phyloP scores from a whole-genome alignment of 768 basidiomycete species.

The Termitomyces eurrhizus region DNA sequence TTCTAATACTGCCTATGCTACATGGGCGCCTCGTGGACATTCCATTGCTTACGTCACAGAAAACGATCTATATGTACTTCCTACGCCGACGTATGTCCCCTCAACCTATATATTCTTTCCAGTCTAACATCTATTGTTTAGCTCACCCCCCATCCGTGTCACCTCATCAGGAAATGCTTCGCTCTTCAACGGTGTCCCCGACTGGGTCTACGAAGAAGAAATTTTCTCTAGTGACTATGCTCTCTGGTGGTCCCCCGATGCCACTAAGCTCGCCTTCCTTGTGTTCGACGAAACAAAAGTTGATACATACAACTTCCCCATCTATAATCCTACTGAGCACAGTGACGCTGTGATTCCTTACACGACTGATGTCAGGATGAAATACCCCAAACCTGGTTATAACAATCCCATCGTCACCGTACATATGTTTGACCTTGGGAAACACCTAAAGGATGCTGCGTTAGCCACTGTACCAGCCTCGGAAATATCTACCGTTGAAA shows the following conservation, averaged over 20 bases:
- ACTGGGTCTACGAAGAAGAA: constrained; percentile 98
- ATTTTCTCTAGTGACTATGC: constrained; percentile 70
- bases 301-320: constrained; percentile 80
- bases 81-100: constrained; percentile 54
- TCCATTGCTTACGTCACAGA: constrained; percentile 81
- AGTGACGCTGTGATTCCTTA: constrained; percentile 74
- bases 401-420: constrained; percentile 83
- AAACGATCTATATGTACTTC: constrained; percentile 88
- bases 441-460: constrained; percentile 38
- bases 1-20: constrained; percentile 71
- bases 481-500: constrained; percentile 31
- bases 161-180: constrained; percentile 79
- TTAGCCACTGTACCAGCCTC: constrained; percentile 14
- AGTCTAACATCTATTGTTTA: constrained; percentile 21
- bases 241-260: constrained; percentile 90
- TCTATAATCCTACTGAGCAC: constrained; percentile 85
- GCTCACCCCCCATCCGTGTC: constrained; percentile 58
- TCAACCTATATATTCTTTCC: constrained; percentile 2
- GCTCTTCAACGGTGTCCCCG: constrained; percentile 91
- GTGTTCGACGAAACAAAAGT: constrained; percentile 86
- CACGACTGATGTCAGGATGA: constrained; percentile 64
- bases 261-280: constrained; percentile 75
- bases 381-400: constrained; percentile 89
- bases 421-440: constrained; percentile 75
- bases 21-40: constrained; percentile 84